Evolutionary conservation across 805 yeast genomes (phyloP), one percentile per base, ranked within the genome.

Genomic region (fission yeast (Schizosaccharomyces pombe)): DNA sequence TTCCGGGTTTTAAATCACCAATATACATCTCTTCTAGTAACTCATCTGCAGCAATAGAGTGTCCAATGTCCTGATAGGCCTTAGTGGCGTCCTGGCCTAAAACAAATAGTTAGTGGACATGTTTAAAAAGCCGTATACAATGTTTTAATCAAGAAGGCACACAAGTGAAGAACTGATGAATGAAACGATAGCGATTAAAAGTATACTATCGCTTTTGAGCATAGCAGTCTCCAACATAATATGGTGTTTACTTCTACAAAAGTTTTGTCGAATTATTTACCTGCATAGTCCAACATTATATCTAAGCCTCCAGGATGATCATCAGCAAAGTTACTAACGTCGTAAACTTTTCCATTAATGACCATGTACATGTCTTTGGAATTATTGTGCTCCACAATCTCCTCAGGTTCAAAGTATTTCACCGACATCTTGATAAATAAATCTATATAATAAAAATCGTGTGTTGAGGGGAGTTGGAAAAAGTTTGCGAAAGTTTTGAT

Each of bases 11-110:
- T 54, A 89, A 73, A 54, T 75, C 79, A 60, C 98, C 98, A 57
- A 91, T 75, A 60, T 75, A 71, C 64, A 85, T 70, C 43, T 75
- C 77, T 49, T 69, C 72, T 62, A 91, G 72, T 60, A 81, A 72
- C 62, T 81, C 91, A 61, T 79, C 78, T 43, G 99, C 97, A 60
- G 87, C 95, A 58, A 87, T 96, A 34, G 97, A 85, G 70, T 91
- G 99, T 34, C 99, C 99, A 65, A 91, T 87, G 64, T 85, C 95
- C 60, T 76, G 79, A 59, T 78, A 79, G 26, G 79, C 75, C 52
- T 65, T 69, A 12, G 84, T 78, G 55, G 86, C 87, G 65, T 85
- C 94, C 57, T 74, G 73, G 47, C 53, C 53, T 49, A 32, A 16
- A 49, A 32, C n/a, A n/a, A n/a, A n/a, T n/a, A n/a, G n/a, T n/a